A percentile compares a stretch with the other conserved stretches of the same genome.
These are phyloP conservation scores for Amanita pseudoporphyria DNA, from an alignment of 768 basidiomycete species.

Conservation along the genomic window DNA sequence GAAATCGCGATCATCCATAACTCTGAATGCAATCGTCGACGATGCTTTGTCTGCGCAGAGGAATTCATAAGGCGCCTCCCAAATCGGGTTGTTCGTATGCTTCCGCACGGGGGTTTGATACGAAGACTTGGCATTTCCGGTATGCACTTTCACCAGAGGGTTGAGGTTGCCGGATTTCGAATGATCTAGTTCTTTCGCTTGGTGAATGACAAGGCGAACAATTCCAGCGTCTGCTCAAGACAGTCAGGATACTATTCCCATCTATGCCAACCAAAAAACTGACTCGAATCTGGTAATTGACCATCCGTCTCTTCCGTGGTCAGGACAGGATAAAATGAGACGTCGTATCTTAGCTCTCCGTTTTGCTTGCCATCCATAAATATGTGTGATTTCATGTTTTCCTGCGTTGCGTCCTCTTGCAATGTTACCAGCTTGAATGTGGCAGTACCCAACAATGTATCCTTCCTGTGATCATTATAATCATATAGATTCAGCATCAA, in stretches of 20 bases:
- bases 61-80: slow-evolving; percentile 87
- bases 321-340: slow-evolving; percentile 83
- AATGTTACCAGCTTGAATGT: slow-evolving; percentile 72
- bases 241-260: slow-evolving; percentile 1
- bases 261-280: slow-evolving; percentile 19
- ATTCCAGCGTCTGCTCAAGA: slow-evolving; percentile 52
- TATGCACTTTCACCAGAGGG: slow-evolving; percentile 67
- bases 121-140: slow-evolving; percentile 37
- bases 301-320: slow-evolving; percentile 65
- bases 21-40: slow-evolving; percentile 63
- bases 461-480: slow-evolving; percentile 84
- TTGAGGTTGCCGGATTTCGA: slow-evolving; percentile 72
- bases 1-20: slow-evolving; percentile 86
- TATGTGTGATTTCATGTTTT: slow-evolving; percentile 53
- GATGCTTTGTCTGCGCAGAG: slow-evolving; percentile 73
- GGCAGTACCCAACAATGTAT: slow-evolving; percentile 63
- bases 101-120: slow-evolving; percentile 67
- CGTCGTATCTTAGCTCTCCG: slow-evolving; percentile 72
- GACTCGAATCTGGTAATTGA: slow-evolving; percentile 66
- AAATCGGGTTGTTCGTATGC: slow-evolving; percentile 79
- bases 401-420: slow-evolving; percentile 69
- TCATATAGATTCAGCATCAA: slow-evolving; percentile 71
- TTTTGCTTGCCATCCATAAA: slow-evolving; percentile 83
- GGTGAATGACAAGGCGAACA: slow-evolving; percentile 87
- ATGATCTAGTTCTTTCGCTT: slow-evolving; percentile 89